phyloP scores from a whole-genome alignment of 2,329 filamentous ascomycete species.

The Aspergillus proliferans region DNA sequence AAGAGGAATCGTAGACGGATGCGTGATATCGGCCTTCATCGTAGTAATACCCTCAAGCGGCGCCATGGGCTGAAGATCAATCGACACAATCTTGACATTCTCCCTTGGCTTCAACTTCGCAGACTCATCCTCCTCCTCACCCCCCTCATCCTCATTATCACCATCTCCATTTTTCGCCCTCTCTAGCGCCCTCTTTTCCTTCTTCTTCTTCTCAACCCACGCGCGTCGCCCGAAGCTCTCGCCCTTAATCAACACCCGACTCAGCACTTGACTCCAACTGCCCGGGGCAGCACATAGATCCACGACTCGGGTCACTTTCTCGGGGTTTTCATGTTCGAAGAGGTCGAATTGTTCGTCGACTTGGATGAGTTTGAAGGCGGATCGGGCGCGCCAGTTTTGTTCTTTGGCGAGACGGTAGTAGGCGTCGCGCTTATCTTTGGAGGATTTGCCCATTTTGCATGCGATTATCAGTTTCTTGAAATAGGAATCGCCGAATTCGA shows the following conservation, averaged over 20 bases:
- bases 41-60: slow-evolving; percentile 88
- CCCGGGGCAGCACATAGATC: slow-evolving; percentile 94
- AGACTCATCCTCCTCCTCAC: slow-evolving; percentile 22
- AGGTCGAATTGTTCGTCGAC: slow-evolving; percentile 95
- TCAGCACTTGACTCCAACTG: slow-evolving; percentile 95
- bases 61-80: slow-evolving; percentile 93
- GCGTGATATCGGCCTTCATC: slow-evolving; percentile 91
- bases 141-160: slow-evolving; percentile 9
- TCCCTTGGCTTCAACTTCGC: slow-evolving; percentile 47
- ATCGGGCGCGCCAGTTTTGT: slow-evolving; percentile 94
- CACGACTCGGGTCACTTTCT: slow-evolving; percentile 83
- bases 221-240: slow-evolving; percentile 80
- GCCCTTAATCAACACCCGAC: slow-evolving; percentile 84
- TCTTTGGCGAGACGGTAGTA: slow-evolving; percentile 98
- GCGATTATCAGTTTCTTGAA: not conserved
- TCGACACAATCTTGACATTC: slow-evolving; percentile 88
- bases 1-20: slow-evolving; percentile 87
- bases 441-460: slow-evolving; percentile 78
- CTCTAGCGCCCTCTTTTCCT: slow-evolving; percentile 38
- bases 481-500: not conserved
- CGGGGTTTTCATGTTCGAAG: slow-evolving; percentile 55
- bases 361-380: slow-evolving; percentile 94
- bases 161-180: slow-evolving; percentile 13
- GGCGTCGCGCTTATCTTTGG: slow-evolving; percentile 96
- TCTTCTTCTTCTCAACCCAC: slow-evolving; percentile 77